These are phyloP conservation scores for Rhododendron kiyosumense DNA, from an alignment of 148 eudicot species.

Conservation along the genomic window DNA sequence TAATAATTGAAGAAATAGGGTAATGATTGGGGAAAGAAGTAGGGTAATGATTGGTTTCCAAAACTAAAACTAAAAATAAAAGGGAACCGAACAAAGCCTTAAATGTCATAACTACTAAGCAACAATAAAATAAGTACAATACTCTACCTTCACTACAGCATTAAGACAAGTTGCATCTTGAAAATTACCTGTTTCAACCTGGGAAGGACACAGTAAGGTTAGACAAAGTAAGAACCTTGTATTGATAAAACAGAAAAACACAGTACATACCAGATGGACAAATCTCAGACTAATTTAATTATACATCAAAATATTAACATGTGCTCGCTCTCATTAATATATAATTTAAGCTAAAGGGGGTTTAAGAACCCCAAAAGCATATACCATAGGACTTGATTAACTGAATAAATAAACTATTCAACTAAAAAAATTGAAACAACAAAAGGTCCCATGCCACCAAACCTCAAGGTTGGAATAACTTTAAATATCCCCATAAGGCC, in stretches of 20 bases:
- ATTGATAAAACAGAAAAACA: neutral
- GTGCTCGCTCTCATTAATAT: neutral
- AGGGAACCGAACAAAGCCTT: no score
- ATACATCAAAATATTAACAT: neutral
- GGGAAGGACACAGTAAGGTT: slow-evolving; percentile 18
- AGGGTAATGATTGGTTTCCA: no score
- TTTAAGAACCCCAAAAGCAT: neutral
- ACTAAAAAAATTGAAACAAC: neutral
- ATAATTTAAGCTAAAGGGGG: neutral
- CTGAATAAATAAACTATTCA: neutral
- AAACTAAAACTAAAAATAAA: no score
- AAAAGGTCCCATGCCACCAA: neutral
- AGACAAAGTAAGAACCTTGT: neutral
- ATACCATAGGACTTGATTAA: neutral
- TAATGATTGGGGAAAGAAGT: no score
- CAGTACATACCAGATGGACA: neutral
- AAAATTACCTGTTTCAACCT: slow-evolving; percentile 72
- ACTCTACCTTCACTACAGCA: slow-evolving; percentile 89
- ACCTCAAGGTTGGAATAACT: neutral
- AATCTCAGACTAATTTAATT: neutral
- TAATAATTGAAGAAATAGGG: no score
- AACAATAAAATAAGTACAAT: neutral
- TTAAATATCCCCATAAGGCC: neutral
- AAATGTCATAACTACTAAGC: neutral
- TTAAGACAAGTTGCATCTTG: slow-evolving; percentile 68